Base-by-base conservation (phyloP, 2,329 filamentous ascomycete species). In the Fusarium sp. region DNA sequence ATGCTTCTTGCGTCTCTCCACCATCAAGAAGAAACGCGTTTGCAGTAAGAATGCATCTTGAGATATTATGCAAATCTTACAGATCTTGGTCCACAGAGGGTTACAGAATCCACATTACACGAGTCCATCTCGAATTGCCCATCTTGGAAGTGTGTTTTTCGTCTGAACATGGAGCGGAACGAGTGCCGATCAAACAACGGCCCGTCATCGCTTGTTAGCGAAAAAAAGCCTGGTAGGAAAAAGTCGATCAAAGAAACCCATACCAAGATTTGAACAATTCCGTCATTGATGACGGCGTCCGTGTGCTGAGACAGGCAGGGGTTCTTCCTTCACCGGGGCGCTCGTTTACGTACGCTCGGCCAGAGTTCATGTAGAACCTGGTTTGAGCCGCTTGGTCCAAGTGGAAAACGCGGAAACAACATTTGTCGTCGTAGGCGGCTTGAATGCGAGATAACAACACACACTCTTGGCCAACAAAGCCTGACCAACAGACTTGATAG, bases 131-230 rank as follows among this genome's bases (percentile, higher is more conserved):
- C 59, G 16, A 53, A 12, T 36, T 49, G 5, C 60, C 60, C 35
- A n/a, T 55, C 14, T 31, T 55, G 31, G 27, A 36, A 35, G 22
- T 20, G 6, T 46, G 0, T 38, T 3, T 35, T 31, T 40, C 42
- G n/a, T 38, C 59, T 33, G 14, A 40, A 20, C 44, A n/a, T 11
- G 35, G 44, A 65, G 56, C 55, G 53, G 44, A 58, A 42, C 53
- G 55, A 64, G 40, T n/a, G 56, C 46, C 59, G 61, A 70, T 70
- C 66, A 66, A 70, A 58, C 68, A 62, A 51, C 66, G 68, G 68
- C 56, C 62, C 68, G 62, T 31, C 14, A 14, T 55, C 57, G 36
- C 36, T 56, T 62, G 29, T 33, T 51, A 12, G 20, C 40, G 17
- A 35, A 38, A 62, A 38, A 24, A 20, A 27, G 8, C 46, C 46